Evolutionary conservation across 108 stramenopile genomes (phyloP).

Genomic region (Conticribra guillardii): DNA sequence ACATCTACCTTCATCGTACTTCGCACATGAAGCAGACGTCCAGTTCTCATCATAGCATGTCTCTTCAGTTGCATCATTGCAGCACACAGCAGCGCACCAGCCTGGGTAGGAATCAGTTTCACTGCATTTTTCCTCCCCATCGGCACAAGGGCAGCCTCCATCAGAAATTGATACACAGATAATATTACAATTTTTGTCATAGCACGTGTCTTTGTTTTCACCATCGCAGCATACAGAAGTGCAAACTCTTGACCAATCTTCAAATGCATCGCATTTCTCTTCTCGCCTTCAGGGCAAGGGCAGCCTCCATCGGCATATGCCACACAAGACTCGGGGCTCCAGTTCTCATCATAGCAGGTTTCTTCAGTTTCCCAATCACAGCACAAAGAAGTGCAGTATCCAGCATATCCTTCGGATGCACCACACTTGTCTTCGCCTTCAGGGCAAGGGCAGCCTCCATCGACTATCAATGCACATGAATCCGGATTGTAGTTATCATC

Average conservation of each 20-base stretch:
- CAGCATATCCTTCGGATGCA: no score
- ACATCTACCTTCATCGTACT: conserved; percentile 11
- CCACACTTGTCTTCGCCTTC: conserved; percentile 17
- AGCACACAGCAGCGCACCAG: conserved; percentile 4
- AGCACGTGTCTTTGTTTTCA: conserved; percentile 4
- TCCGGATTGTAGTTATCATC: no score
- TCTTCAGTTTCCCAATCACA: no score
- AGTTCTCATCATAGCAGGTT: no score
- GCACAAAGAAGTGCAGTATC: no score
- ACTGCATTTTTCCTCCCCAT: conserved; percentile 14
- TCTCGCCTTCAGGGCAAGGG: conserved; percentile 18
- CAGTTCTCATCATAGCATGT: conserved; percentile 7
- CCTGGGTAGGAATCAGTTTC: not conserved
- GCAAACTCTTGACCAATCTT: conserved; percentile 1
- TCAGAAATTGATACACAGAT: not conserved
- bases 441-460: conserved; percentile 12
- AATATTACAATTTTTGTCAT: not conserved
- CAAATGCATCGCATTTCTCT: conserved; percentile 7
- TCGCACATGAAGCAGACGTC: conserved; percentile 4
- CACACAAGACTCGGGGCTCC: no score
- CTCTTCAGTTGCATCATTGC: no score
- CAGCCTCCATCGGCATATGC: conserved; percentile 12
- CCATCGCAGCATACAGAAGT: not conserved
- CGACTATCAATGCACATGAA: no score
- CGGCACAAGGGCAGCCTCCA: conserved; percentile 17